A percentile compares a stretch with the other conserved stretches of the same genome.
Conservation (phyloP, 345 rosid genomes). For the Mallotus nudiflorus region DNA sequence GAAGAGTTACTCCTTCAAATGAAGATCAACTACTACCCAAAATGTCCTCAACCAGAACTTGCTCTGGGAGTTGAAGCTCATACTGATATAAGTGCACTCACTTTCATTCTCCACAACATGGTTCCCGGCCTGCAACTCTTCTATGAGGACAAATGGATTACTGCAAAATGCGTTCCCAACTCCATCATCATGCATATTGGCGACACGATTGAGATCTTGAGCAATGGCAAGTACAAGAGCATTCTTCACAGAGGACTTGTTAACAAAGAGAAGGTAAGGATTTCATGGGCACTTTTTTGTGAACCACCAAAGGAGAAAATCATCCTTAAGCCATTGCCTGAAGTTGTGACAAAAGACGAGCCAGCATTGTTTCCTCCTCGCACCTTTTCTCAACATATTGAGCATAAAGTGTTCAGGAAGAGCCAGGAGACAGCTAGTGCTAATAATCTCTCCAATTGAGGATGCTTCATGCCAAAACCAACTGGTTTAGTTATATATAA, state of each 20-base stretch:
- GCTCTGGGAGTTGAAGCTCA: slow-evolving; percentile 99
- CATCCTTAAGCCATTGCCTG: too few relatives aligned
- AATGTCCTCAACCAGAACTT: slow-evolving; percentile 93
- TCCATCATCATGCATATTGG: slow-evolving; percentile 96
- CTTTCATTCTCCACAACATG: slow-evolving; percentile 99
- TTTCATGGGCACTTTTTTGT: too few relatives aligned
- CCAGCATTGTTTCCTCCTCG: too few relatives aligned
- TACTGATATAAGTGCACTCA: slow-evolving; percentile 85
- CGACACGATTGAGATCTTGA: slow-evolving; percentile 85
- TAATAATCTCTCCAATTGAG: too few relatives aligned
- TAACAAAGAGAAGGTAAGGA: too few relatives aligned
- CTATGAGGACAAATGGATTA: slow-evolving; percentile 78
- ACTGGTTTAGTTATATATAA: too few relatives aligned
- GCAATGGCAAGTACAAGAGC: slow-evolving; percentile 92
- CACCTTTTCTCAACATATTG: too few relatives aligned
- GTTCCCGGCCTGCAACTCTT: slow-evolving; percentile 92
- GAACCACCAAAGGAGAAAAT: too few relatives aligned
- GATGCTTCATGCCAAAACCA: too few relatives aligned
- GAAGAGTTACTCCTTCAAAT: slow-evolving; percentile 84
- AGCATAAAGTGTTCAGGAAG: too few relatives aligned
- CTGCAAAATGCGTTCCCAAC: slow-evolving; percentile 87
- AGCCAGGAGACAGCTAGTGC: too few relatives aligned
- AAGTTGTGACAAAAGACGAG: too few relatives aligned
- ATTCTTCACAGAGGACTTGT: slow-evolving; percentile 90
- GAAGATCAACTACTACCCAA: slow-evolving; percentile 95